phyloP scores from a whole-genome alignment of 2,329 filamentous ascomycete species.

The Aspergillus tanneri region DNA sequence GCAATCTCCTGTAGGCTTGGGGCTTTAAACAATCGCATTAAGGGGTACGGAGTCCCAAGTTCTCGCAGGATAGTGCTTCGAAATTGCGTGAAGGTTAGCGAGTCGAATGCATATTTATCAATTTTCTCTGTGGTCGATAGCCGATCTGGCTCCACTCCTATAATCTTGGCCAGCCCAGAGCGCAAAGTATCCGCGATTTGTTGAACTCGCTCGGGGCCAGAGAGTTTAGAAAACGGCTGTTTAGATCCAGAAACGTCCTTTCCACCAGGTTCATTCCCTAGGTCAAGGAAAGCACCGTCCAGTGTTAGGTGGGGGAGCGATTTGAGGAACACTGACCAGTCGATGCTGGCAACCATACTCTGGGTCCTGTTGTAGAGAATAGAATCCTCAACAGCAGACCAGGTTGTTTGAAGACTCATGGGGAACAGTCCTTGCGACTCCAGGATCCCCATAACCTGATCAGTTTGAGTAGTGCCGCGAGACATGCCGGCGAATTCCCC shows the following conservation, averaged over 20 bases:
- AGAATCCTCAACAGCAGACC: neutral
- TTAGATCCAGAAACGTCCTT: neutral
- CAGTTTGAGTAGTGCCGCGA: neutral
- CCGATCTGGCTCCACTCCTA: neutral
- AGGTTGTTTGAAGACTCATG: neutral
- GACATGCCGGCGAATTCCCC: constrained; percentile 1
- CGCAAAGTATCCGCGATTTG: neutral
- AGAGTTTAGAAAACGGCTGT: neutral
- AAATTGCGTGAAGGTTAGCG: neutral
- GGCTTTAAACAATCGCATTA: neutral
- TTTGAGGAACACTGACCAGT: constrained; percentile 1
- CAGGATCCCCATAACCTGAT: neutral
- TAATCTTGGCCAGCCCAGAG: neutral
- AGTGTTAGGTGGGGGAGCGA: neutral
- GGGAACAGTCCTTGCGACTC: neutral
- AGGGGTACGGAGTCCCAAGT: neutral
- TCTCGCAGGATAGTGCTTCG: neutral
- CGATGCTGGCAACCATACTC: neutral
- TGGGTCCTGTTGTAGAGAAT: neutral
- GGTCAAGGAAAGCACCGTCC: neutral
- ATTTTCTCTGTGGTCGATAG: neutral
- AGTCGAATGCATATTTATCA: neutral
- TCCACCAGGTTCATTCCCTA: neutral
- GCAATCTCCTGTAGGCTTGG: neutral
- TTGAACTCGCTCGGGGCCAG: neutral